Conservation (phyloP, 2,329 filamentous ascomycete genomes). For the Cytospora leucostoma region DNA sequence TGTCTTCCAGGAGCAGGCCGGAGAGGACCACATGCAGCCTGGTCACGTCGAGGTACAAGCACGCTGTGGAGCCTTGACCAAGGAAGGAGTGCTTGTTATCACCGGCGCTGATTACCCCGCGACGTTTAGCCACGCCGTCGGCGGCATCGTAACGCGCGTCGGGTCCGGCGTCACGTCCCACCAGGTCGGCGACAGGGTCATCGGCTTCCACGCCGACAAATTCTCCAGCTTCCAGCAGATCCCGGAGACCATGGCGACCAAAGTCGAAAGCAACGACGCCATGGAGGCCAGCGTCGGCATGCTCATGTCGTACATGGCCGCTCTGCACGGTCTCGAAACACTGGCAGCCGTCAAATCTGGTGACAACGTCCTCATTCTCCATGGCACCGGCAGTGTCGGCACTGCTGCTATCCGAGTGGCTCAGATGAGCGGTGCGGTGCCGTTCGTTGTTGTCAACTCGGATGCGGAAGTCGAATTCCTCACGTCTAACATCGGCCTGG, state of each 20-base stretch:
- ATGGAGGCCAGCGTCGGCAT: slow-evolving; percentile 19
- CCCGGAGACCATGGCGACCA: slow-evolving; percentile 27
- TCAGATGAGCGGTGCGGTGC: slow-evolving; percentile 26
- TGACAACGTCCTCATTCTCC: slow-evolving; percentile 31
- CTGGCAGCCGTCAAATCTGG: slow-evolving; percentile 28
- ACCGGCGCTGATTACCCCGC: slow-evolving; percentile 33
- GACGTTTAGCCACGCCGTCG: slow-evolving; percentile 26
- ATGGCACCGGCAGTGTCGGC: slow-evolving; percentile 29
- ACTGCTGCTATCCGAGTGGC: slow-evolving; percentile 31
- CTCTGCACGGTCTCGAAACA: slow-evolving; percentile 33
- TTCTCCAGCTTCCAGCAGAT: slow-evolving; percentile 31
- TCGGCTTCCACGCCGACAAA: slow-evolving; percentile 29
- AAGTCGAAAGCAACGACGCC: slow-evolving; percentile 28
- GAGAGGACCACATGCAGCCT: neutral
- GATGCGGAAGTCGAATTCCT: slow-evolving; percentile 27
- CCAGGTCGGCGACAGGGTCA: slow-evolving; percentile 33
- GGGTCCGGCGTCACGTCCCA: slow-evolving; percentile 29
- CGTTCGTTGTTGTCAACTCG: slow-evolving; percentile 28
- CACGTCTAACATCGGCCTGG: slow-evolving; percentile 16
- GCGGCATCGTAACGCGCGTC: slow-evolving; percentile 30
- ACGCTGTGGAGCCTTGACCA: slow-evolving; percentile 28
- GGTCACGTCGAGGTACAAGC: slow-evolving; percentile 32
- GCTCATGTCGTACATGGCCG: slow-evolving; percentile 27
- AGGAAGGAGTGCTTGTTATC: slow-evolving; percentile 31
- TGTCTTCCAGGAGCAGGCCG: slow-evolving; percentile 29